Conservation (phyloP, 305 asterid species). For the Withania somnifera region DNA sequence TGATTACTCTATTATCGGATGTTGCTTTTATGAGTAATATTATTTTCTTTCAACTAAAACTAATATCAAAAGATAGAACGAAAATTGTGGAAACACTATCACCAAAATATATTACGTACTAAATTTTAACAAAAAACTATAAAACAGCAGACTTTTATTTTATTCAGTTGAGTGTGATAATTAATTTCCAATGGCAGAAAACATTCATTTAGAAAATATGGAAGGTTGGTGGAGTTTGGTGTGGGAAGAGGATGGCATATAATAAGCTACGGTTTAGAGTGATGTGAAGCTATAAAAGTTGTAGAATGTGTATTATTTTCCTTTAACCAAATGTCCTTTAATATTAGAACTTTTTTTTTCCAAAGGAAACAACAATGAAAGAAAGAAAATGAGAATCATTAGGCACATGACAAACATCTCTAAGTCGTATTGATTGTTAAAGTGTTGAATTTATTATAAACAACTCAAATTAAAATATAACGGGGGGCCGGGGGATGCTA, state of each 20-base stretch:
- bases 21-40: neutral
- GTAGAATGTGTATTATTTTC: neutral
- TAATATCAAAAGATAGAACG: neutral
- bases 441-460: neutral
- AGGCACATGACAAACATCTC: neutral
- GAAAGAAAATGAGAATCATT: neutral
- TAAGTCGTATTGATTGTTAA: neutral
- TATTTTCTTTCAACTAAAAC: neutral
- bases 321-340: neutral
- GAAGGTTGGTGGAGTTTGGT: too few species aligned
- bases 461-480: neutral
- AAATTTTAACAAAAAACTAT: neutral
- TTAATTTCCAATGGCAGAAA: neutral
- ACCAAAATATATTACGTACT: neutral
- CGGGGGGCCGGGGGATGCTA: neutral
- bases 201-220: neutral
- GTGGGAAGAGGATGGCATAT: too few species aligned
- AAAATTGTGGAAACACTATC: neutral
- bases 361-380: neutral
- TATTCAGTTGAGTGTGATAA: neutral
- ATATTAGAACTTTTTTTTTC: neutral
- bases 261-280: neutral
- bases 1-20: neutral
- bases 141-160: neutral
- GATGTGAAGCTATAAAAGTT: neutral